These are phyloP conservation scores for Talaromyces piceae DNA, from an alignment of 2,329 filamentous ascomycete genomes.

Conservation along the genomic window DNA sequence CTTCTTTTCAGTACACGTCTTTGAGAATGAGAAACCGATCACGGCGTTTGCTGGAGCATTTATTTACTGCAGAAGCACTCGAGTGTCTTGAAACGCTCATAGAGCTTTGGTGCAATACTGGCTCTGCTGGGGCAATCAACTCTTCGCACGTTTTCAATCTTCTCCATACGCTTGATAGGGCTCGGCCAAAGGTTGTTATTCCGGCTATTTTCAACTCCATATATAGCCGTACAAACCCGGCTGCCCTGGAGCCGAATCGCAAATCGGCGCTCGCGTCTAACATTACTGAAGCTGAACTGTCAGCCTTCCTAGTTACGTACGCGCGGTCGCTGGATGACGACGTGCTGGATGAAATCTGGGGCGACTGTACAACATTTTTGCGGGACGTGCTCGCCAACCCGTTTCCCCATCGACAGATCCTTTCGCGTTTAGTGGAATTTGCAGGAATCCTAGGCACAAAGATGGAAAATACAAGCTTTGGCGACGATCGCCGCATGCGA, in stretches of 20 bases:
- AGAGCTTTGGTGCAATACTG: slow-evolving; percentile 64
- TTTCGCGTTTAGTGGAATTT: slow-evolving; percentile 81
- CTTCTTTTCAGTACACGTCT: slow-evolving; percentile 86
- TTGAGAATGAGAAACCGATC: slow-evolving; percentile 85
- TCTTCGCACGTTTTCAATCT: slow-evolving; percentile 69
- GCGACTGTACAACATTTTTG: slow-evolving; percentile 84
- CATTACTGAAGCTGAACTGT: slow-evolving; percentile 73
- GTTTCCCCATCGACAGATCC: slow-evolving; percentile 84
- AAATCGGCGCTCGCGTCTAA: slow-evolving; percentile 86
- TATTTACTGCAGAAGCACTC: slow-evolving; percentile 84
- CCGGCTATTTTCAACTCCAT: slow-evolving; percentile 94
- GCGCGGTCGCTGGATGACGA: slow-evolving; percentile 87
- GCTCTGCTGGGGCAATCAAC: slow-evolving; percentile 41
- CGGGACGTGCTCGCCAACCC: slow-evolving; percentile 87
- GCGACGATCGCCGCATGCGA: slow-evolving; percentile 86
- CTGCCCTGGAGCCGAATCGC: slow-evolving; percentile 66
- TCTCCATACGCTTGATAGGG: slow-evolving; percentile 83
- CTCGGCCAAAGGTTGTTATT: slow-evolving; percentile 81
- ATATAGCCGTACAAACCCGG: slow-evolving; percentile 85
- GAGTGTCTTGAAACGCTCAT: slow-evolving; percentile 91
- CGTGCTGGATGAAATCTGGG: slow-evolving; percentile 97
- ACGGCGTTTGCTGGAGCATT: slow-evolving; percentile 78
- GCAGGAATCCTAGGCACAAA: slow-evolving; percentile 86
- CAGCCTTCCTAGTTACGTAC: slow-evolving; percentile 85
- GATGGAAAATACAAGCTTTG: slow-evolving; percentile 95